Evolutionary conservation across 495 filamentous ascomycete species (phyloP), one percentile per base, ranked within the genome.

Genomic region (Neurospora sp.): DNA sequence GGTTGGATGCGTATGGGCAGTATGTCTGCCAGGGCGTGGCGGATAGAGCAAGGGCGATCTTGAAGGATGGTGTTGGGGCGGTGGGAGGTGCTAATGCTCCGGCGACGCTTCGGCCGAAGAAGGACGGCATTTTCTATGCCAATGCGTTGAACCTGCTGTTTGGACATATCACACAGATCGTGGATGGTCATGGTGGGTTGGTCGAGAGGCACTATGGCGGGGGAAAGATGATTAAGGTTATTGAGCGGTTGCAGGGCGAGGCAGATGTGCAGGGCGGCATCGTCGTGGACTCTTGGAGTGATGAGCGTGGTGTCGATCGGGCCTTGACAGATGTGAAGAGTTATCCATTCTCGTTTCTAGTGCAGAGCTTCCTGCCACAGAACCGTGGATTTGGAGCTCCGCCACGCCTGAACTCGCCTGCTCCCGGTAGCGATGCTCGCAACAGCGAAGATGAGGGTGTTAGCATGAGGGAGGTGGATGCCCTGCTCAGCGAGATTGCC

Each of bases 221-320:
- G 23, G 92, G 95, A 41, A 94, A 91, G 83, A 98, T 98, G 96
- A 89, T 92, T n/a, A 94, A 90, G 77, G 96, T 99, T 72, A 94
- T 98, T 79, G 94, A 98, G 82, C 88, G 93, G 70, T 82, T 99
- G 69, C 96, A 99, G 81, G 86, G 94, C 48, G 96, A 99, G 82
- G 94, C 93, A 10, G 96, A 99, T 82, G 91, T 97, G 39, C 96
- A 98, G 83, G 96, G 96, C n/a, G 96, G 96, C 72, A 97, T 98
- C 75, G 89, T 99, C 44, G 82, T 99, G 38, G 96, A 99, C 81
- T 96, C 94, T 27, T 99, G 94, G 93, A 88, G 90, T 70, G 96
- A 99, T 75, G 96, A 98, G 79, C 88, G 93, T 69, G 88, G 85
- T 46, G 88, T 99, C 37, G 92, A 93, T 78, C 87, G 94, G 76